Evolutionary conservation across 345 rosid genomes (phyloP).

Genomic region (Populus davidiana): DNA sequence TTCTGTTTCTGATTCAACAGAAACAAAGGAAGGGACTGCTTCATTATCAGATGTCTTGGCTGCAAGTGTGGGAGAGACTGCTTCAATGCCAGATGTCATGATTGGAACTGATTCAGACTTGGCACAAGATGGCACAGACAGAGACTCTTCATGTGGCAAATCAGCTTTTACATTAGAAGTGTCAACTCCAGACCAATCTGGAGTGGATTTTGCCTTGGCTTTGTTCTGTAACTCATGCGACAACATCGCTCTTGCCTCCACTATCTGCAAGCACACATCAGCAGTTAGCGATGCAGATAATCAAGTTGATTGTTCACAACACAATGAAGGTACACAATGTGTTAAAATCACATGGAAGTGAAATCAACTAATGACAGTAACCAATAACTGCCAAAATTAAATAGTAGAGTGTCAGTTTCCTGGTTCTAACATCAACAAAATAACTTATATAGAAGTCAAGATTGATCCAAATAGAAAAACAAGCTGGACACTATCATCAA

Average conservation of each 20-base stretch:
- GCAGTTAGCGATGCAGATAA: neutral
- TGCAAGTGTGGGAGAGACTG: neutral
- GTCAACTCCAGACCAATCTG: constrained; percentile 38
- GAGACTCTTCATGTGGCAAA: constrained; percentile 33
- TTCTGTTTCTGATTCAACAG: constrained; percentile 45
- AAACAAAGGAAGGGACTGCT: constrained; percentile 30
- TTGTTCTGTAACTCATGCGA: constrained; percentile 49
- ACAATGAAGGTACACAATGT: neutral
- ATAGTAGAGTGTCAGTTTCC: neutral
- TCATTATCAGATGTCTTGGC: constrained; percentile 12
- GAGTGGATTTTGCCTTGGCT: constrained; percentile 23
- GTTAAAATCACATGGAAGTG: neutral
- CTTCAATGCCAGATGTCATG: constrained; percentile 32
- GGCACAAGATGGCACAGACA: constrained; percentile 37
- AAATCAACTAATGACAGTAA: neutral
- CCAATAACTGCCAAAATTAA: neutral
- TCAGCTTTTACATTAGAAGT: constrained; percentile 22
- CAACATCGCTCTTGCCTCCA: constrained; percentile 78
- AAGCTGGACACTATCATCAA: too few relatives aligned
- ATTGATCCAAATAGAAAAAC: neutral
- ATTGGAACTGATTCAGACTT: constrained; percentile 42
- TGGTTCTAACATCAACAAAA: neutral
- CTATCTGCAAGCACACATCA: constrained; percentile 41
- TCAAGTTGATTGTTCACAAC: constrained; percentile 4
- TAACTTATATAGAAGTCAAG: neutral